Evolutionary conservation across 2,329 filamentous ascomycete species (phyloP).

Genomic region (Fusarium compactum): DNA sequence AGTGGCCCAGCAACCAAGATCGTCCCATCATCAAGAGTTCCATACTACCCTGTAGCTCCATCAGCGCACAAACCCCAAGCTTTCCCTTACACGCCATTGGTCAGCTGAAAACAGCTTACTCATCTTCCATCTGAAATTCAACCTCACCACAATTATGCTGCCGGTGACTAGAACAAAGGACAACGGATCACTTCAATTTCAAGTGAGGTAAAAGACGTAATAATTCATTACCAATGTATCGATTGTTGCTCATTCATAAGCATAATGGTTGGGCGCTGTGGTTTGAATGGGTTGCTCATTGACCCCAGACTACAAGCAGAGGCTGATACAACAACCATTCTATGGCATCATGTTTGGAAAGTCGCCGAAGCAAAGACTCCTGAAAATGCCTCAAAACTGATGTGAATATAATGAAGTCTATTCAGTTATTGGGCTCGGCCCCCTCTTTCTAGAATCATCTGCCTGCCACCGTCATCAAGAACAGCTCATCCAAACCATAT

Average conservation of each 20-base stretch:
- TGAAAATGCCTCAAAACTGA: background rate
- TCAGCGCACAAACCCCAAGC: background rate
- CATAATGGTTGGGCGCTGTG: background rate
- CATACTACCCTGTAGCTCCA: background rate
- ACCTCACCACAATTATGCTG: background rate
- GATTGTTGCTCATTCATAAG: background rate
- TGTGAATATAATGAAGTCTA: background rate
- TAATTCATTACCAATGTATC: accelerated
- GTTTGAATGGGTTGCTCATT: background rate
- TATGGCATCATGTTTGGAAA: background rate
- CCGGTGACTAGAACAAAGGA: background rate
- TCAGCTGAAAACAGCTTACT: background rate
- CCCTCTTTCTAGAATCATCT: background rate
- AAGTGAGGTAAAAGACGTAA: background rate
- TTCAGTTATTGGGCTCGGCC: background rate
- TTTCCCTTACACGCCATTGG: slow-evolving; percentile 33
- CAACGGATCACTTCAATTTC: background rate
- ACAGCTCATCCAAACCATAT: background rate
- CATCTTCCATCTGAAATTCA: slow-evolving; percentile 4
- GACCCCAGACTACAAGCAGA: background rate
- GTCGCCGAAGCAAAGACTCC: background rate
- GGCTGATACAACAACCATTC: background rate
- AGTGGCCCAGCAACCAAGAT: background rate
- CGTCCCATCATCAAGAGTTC: background rate
- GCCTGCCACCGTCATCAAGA: background rate